phyloP scores from a whole-genome alignment of 2,329 filamentous ascomycete genomes.

The Penicillium janthinellum region DNA sequence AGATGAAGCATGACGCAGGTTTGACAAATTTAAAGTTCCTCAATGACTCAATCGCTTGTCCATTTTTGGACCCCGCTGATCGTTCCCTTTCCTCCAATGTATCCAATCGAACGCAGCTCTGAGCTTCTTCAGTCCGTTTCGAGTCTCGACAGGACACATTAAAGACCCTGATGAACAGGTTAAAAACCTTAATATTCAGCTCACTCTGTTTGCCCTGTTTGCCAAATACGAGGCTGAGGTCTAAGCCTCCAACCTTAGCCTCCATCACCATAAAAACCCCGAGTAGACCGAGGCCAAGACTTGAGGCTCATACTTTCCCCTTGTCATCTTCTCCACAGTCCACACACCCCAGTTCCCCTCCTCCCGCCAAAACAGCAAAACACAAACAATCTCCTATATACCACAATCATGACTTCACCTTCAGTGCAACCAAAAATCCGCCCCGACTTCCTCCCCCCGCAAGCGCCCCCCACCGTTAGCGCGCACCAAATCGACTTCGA shows the following conservation, averaged over 20 bases:
- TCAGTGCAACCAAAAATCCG: neutral
- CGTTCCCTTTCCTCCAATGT: too few relatives aligned
- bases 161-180: too few relatives aligned
- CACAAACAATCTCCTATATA: neutral
- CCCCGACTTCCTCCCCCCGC: neutral
- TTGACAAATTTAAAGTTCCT: neutral
- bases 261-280: too few relatives aligned
- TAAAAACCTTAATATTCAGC: too few relatives aligned
- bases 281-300: neutral
- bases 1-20: neutral
- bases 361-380: neutral
- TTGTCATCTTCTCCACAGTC: neutral
- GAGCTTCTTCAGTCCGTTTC: too few relatives aligned
- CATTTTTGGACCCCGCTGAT: too few relatives aligned
- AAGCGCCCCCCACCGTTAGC: neutral
- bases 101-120: neutral
- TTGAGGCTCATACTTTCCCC: neutral
- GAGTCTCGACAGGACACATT: too few relatives aligned
- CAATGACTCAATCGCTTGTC: too few relatives aligned
- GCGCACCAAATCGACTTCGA: constrained; percentile 54
- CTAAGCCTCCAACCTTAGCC: neutral
- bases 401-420: neutral
- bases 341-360: too few relatives aligned
- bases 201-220: neutral
- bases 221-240: neutral